A percentile compares a stretch with the other conserved stretches of the same genome.
phyloP scores from a whole-genome alignment of 345 rosid genomes.

The Hypericum androsaemum region DNA sequence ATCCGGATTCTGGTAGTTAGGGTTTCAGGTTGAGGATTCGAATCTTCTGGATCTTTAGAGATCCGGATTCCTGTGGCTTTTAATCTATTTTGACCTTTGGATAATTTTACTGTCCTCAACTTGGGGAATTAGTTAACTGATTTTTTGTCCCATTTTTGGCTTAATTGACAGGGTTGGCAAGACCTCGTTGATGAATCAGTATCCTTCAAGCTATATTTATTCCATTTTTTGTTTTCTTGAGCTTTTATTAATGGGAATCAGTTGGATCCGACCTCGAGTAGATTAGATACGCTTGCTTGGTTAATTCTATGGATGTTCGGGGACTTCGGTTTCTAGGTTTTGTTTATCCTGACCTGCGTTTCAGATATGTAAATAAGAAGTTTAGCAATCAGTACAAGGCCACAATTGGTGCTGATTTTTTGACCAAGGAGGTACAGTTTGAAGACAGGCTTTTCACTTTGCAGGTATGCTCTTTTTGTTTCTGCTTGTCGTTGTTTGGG shows the following conservation, averaged over 20 bases:
- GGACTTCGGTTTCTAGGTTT: not conserved
- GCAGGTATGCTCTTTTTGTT: slow-evolving; percentile 2
- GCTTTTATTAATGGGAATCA: not conserved
- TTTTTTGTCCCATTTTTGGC: not conserved
- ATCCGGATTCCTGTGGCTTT: not conserved
- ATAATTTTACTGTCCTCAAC: not conserved
- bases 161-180: slow-evolving; percentile 13
- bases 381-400: slow-evolving; percentile 17
- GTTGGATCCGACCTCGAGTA: not conserved
- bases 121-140: not conserved
- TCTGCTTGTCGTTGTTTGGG: too few relatives aligned
- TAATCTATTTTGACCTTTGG: too few relatives aligned
- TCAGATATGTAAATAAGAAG: slow-evolving; percentile 15
- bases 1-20: too few relatives aligned
- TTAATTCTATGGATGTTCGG: too few relatives aligned
- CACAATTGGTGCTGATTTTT: slow-evolving; percentile 15
- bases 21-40: not conserved
- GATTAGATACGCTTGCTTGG: not conserved
- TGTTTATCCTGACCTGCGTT: slow-evolving; percentile 2
- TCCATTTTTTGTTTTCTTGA: not conserved
- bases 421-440: slow-evolving; percentile 18
- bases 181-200: slow-evolving; percentile 20
- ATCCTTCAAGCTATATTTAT: slow-evolving; percentile 1
- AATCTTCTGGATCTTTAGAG: not conserved
- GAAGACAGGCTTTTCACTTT: slow-evolving; percentile 17